Percentiles rank a stretch among this genome's conserved stretches.
Conservation (phyloP, 2,329 filamentous ascomycete species). For the Neopestalotiopsis sp. region DNA sequence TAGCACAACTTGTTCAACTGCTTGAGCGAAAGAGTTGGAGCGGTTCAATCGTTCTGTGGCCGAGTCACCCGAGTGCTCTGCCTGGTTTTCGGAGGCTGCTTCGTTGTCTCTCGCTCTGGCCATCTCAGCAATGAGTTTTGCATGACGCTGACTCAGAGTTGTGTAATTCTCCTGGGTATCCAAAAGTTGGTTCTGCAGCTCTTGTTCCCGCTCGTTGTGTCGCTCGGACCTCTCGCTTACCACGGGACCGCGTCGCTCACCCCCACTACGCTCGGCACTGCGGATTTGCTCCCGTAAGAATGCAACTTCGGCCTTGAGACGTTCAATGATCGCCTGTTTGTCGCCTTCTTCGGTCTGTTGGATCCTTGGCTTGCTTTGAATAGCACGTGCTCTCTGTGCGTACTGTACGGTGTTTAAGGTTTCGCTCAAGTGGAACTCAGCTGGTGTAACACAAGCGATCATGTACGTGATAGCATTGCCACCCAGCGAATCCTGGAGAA, state of each 20-base stretch:
- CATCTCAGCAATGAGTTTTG: slow-evolving; percentile 93
- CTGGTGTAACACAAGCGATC: slow-evolving; percentile 97
- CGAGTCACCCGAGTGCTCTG: slow-evolving; percentile 73
- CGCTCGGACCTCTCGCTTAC: slow-evolving; percentile 77
- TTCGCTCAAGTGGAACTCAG: slow-evolving; percentile 96
- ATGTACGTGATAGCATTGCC: slow-evolving; percentile 99
- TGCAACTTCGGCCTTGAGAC: slow-evolving; percentile 89
- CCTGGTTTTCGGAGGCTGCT: slow-evolving; percentile 60
- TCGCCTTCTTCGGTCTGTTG: slow-evolving; percentile 93
- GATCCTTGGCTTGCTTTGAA: slow-evolving; percentile 96
- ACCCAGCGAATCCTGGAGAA: slow-evolving; percentile 94
- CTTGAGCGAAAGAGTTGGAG: slow-evolving; percentile 94
- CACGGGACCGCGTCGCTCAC: slow-evolving; percentile 57
- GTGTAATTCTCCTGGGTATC: slow-evolving; percentile 95
- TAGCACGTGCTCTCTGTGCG: slow-evolving; percentile 91
- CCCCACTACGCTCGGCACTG: slow-evolving; percentile 73
- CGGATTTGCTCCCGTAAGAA: slow-evolving; percentile 94
- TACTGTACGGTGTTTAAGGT: slow-evolving; percentile 98
- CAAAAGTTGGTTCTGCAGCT: slow-evolving; percentile 91
- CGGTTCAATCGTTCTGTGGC: slow-evolving; percentile 89
- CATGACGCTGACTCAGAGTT: slow-evolving; percentile 87
- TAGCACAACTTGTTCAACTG: slow-evolving; percentile 92
- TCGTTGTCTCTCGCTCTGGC: slow-evolving; percentile 81
- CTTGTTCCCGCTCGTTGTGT: slow-evolving; percentile 81
- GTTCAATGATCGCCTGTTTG: slow-evolving; percentile 91